phyloP scores from a whole-genome alignment of 169 alveolate species.

The Besnoitia besnoiti region DNA sequence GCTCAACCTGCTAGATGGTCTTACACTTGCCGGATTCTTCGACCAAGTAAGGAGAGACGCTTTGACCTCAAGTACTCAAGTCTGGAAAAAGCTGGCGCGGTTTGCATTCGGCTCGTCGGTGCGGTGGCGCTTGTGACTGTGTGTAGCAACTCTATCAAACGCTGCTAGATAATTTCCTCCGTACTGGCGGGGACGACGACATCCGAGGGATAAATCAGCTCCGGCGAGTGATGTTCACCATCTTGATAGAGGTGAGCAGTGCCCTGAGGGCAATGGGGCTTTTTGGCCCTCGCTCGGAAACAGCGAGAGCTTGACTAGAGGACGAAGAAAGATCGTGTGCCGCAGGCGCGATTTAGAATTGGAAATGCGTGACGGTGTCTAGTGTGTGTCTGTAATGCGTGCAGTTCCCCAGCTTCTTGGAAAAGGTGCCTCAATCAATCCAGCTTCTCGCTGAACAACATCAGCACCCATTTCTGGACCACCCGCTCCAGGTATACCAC shows the following conservation, averaged over 20 bases:
- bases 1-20: constrained; percentile 54
- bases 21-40: constrained; percentile 45
- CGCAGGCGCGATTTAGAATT: too few relatives aligned
- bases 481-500: constrained; percentile 41
- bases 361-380: too few relatives aligned
- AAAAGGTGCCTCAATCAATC: constrained; percentile 35
- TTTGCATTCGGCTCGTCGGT: background rate
- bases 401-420: constrained; percentile 25
- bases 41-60: constrained; percentile 18
- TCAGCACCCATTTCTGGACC: constrained; percentile 44
- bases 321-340: too few relatives aligned
- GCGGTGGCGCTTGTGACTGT: background rate
- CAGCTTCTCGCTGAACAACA: constrained; percentile 46
- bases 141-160: background rate
- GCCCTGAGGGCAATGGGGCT: too few relatives aligned
- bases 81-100: background rate
- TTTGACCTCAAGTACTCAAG: background rate
- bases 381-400: background rate
- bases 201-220: constrained; percentile 47
- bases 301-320: too few relatives aligned
- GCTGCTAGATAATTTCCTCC: constrained; percentile 1
- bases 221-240: constrained; percentile 52
- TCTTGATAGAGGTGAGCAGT: constrained; percentile 43
- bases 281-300: too few relatives aligned
- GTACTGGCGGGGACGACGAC: constrained; percentile 12